Evolutionary conservation across 2,329 filamentous ascomycete genomes (phyloP), one percentile per base, ranked within the genome.

Genomic region (Microdochium paspali): DNA sequence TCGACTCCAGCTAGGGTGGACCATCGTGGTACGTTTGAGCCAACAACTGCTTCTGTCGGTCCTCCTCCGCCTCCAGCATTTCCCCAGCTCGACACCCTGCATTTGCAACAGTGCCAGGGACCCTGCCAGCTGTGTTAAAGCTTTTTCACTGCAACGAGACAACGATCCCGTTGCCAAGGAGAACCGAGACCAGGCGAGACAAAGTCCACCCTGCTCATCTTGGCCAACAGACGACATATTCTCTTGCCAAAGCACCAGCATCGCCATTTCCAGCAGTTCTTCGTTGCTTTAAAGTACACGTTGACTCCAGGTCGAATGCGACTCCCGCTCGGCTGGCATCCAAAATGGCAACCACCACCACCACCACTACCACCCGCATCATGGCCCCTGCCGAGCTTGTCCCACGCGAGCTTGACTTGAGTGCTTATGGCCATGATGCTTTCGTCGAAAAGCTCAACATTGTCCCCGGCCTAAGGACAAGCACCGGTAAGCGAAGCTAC

Each of bases 401-500:
- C 20, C 50, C 58, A 49, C 57, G 60, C 54, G 61, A 63, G 51
- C 50, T 63, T 51, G 59, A 63, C 46, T 53, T 63, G 45, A 63
- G 56, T 53, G 57, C 56, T 54, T 63, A 58, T 46, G 55, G 58
- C 47, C 58, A 61, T 51, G 55, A 66, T 53, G 71, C 72, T 45
- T 68, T 79, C 53, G 70, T 71, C 47, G 73, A 78, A 60, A 70
- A 69, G 55, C 70, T 80, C 62, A 79, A 74, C 50, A 61, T 66
- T 59, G 71, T 82, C 39, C 77, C 78, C 2, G 78, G 71, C 26
- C 64, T 82, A 47, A 79, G 74, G 58, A 79, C 76, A 51, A 80
- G 77, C 59, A 73, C 78, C 59, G 77, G 78, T 82, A 62, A 74
- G 77, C 65, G 42, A 44, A 52, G 47, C 50, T 51, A 50, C 44